Conservation (phyloP, 2,329 filamentous ascomycete genomes). For the Pseudogymnoascus verrucosus region DNA sequence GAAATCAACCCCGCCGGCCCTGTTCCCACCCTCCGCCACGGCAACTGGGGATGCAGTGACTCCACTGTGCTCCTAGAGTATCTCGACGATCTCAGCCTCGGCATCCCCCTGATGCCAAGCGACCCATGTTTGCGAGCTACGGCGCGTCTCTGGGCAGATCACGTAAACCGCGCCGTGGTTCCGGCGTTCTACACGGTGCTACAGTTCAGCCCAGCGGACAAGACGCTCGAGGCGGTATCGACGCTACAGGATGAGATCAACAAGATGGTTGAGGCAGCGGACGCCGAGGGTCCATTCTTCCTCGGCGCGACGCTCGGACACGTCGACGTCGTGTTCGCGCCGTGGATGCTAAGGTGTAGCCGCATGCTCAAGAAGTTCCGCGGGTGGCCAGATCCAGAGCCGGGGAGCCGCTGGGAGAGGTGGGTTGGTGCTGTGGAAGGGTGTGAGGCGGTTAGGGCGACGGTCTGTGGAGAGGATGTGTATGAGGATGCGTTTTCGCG, state of each 20-base stretch:
- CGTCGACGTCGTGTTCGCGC: slow-evolving; percentile 33
- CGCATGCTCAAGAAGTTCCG: slow-evolving; percentile 32
- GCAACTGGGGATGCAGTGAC: slow-evolving; percentile 75
- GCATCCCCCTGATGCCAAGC: slow-evolving; percentile 55
- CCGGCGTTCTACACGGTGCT: slow-evolving; percentile 56
- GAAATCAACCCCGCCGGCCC: slow-evolving; percentile 69
- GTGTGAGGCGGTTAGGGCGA: slow-evolving; percentile 31
- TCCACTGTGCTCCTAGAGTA: slow-evolving; percentile 82
- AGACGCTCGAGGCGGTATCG: slow-evolving; percentile 50
- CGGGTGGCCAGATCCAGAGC: slow-evolving; percentile 30
- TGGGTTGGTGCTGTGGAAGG: slow-evolving; percentile 33
- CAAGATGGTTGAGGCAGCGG: slow-evolving; percentile 29
- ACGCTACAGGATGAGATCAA: slow-evolving; percentile 59
- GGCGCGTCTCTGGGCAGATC: slow-evolving; percentile 72
- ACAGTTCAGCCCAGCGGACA: slow-evolving; percentile 23
- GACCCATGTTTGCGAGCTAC: slow-evolving; percentile 62
- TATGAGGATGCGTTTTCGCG: not conserved
- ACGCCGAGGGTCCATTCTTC: slow-evolving; percentile 29
- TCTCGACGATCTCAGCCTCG: slow-evolving; percentile 63
- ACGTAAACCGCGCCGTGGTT: slow-evolving; percentile 62
- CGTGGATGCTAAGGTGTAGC: slow-evolving; percentile 33
- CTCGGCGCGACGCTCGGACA: slow-evolving; percentile 29
- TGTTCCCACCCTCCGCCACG: slow-evolving; percentile 69
- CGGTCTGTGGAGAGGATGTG: slow-evolving; percentile 13
- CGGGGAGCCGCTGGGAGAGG: slow-evolving; percentile 29